Percentiles rank a stretch among this genome's conserved stretches.
phyloP scores from a whole-genome alignment of 2,329 filamentous ascomycete species.

The Laburnicola sp. region DNA sequence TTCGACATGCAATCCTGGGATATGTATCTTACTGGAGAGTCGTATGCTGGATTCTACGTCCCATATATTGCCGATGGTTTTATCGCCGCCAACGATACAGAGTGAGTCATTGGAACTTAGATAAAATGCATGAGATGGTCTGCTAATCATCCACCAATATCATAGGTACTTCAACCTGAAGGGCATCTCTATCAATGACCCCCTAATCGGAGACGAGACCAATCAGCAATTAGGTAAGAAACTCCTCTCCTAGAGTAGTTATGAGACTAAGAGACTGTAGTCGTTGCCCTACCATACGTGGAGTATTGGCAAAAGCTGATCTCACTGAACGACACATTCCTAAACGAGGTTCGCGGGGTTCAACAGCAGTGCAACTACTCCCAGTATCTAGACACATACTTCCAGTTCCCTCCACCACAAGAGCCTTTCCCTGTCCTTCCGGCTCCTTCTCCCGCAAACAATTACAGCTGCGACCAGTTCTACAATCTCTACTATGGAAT shows the following conservation, averaged over 20 bases:
- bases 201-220: slow-evolving; percentile 49
- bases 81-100: slow-evolving; percentile 56
- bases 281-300: slow-evolving; percentile 41
- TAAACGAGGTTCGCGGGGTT: slow-evolving; percentile 38
- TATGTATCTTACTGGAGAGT: slow-evolving; percentile 60
- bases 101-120: slow-evolving; percentile 20
- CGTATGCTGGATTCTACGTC: slow-evolving; percentile 60
- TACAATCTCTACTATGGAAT: slow-evolving; percentile 46
- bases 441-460: slow-evolving; percentile 19
- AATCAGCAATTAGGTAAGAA: slow-evolving; percentile 42
- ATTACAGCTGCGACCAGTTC: slow-evolving; percentile 46
- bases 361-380: slow-evolving; percentile 45
- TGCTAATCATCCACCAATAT: slow-evolving; percentile 14
- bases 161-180: slow-evolving; percentile 54
- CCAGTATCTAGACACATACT: slow-evolving; percentile 39
- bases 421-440: slow-evolving; percentile 33
- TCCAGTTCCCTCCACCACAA: slow-evolving; percentile 47
- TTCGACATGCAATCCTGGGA: slow-evolving; percentile 59
- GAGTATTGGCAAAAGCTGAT: slow-evolving; percentile 49
- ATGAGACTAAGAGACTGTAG: slow-evolving; percentile 16
- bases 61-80: slow-evolving; percentile 61
- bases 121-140: background rate
- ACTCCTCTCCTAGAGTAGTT: background rate
- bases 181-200: slow-evolving; percentile 56
- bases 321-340: slow-evolving; percentile 49